phyloP scores from a whole-genome alignment of 495 filamentous ascomycete species.

The Rhizodiscina lignyota region DNA sequence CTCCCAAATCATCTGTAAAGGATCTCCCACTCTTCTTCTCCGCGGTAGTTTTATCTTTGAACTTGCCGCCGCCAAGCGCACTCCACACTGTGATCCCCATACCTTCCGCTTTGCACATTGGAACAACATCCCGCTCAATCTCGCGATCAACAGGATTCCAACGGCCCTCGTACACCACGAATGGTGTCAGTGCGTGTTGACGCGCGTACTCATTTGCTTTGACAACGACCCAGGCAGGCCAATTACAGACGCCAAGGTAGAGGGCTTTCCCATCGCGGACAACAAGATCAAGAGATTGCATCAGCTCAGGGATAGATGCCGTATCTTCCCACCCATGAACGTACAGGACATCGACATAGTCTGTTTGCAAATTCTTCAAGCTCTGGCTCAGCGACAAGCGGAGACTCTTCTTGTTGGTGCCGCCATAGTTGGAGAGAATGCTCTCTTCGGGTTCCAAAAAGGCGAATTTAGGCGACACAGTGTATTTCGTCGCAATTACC shows the following conservation, averaged over 20 bases:
- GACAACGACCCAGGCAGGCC: slow-evolving; percentile 50
- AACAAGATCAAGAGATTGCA: slow-evolving; percentile 47
- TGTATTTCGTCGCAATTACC: slow-evolving; percentile 5
- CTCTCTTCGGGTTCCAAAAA: no score
- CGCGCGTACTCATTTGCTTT: slow-evolving; percentile 54
- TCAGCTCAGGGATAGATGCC: slow-evolving; percentile 49
- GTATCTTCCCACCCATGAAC: slow-evolving; percentile 47
- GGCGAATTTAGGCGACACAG: no score
- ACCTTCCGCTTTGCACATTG: slow-evolving; percentile 47
- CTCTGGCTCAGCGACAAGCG: slow-evolving; percentile 35
- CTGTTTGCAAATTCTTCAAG: slow-evolving; percentile 44
- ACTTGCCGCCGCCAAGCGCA: slow-evolving; percentile 43
- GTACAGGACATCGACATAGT: slow-evolving; percentile 46
- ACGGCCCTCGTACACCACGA: slow-evolving; percentile 49
- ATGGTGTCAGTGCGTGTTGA: slow-evolving; percentile 43
- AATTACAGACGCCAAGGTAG: slow-evolving; percentile 53
- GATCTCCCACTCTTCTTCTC: slow-evolving; percentile 18
- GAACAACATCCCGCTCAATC: slow-evolving; percentile 54
- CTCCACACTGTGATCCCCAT: slow-evolving; percentile 55
- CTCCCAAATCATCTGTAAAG: slow-evolving; percentile 4
- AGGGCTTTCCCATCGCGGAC: slow-evolving; percentile 47
- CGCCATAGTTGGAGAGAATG: slow-evolving; percentile 38
- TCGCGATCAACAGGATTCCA: slow-evolving; percentile 45
- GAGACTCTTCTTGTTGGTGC: slow-evolving; percentile 46
- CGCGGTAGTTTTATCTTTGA: slow-evolving; percentile 31